Base-by-base conservation (phyloP, 2,329 filamentous ascomycete species). In the Hypocrella siamensis region DNA sequence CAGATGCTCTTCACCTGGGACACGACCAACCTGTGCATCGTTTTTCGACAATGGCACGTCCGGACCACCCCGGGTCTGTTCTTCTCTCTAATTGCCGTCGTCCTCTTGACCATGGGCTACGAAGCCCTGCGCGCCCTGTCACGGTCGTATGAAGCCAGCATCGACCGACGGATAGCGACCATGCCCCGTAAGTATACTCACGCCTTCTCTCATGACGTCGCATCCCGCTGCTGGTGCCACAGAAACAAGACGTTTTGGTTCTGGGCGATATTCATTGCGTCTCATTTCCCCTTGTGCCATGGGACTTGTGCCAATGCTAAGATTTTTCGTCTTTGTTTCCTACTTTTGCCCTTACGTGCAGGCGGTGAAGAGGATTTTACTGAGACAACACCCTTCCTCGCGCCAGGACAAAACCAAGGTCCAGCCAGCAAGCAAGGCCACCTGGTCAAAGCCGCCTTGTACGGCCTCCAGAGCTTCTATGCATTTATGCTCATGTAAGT, bases 1-100 rank as follows among this genome's bases (percentile, higher is more conserved):
- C n/a, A 93, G 85, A 96, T 94, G 88, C 75, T 96, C 43, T 98
- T 98, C 64, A 96, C 85, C 38, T 98, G 88, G 88, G 75, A 85
- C 54, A 88, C 86, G 3, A 72, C 67, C 35, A 80, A 96, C 59
- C 82, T 98, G 41, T 98, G 90, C 68, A 92, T 98, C 56, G 73
- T 98, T 55, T 98, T 96, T 66, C 70, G 68, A 45, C 74, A 77
- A 57, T 98, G 90, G 90, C 86, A 82, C 58, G 61, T 98, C 54
- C 75, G 69, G 39, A 75, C 77, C 38, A 75, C 76, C 3, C 48
- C 70, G 32, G 79, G 79, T 21, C 77, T 98, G 35, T 46, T 94
- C 52, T 54, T 85, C 47, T 93, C 88, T 18, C 75, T 98, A 38
- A 46, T 90, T 43, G 81, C 75, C 42, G 77, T 98, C 45, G 70